Percentiles rank a stretch among this genome's conserved stretches.
phyloP scores from a whole-genome alignment of 306 rosid species.

The Gastrolobium villosum region DNA sequence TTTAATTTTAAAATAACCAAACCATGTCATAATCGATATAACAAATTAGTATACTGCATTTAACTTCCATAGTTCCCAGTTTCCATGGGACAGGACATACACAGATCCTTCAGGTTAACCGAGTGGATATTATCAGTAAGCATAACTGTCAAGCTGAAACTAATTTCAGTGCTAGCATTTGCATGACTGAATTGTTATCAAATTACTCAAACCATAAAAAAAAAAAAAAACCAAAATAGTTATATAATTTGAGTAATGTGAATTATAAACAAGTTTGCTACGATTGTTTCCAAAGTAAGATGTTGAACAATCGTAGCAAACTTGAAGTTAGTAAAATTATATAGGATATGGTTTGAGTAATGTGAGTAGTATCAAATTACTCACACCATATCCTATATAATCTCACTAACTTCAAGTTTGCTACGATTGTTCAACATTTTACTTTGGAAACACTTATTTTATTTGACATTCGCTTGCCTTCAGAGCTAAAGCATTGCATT shows the following conservation, averaged over 20 bases:
- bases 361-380: too few relatives aligned
- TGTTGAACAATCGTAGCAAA: conserved; percentile 5
- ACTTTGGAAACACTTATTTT: background rate
- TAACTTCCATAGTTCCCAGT: background rate
- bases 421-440: conserved; percentile 15
- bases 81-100: conserved; percentile 10
- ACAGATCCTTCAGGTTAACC: background rate
- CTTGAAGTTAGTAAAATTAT: conserved; percentile 5
- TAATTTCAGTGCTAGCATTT: background rate
- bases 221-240: too few relatives aligned
- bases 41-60: background rate
- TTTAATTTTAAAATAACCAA: background rate
- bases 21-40: too few relatives aligned
- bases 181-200: background rate
- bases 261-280: too few relatives aligned
- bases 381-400: background rate
- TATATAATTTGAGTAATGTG: too few relatives aligned
- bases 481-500: background rate
- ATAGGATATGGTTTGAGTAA: background rate
- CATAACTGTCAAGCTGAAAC: conserved; percentile 7
- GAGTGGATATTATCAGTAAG: background rate
- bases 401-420: too few relatives aligned
- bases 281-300: background rate
- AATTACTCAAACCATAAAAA: background rate
- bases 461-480: background rate